Evolutionary conservation across 1,284 basidiomycete species (phyloP), one percentile per base, ranked within the genome.

Genomic region (Bjerkandera adusta): DNA sequence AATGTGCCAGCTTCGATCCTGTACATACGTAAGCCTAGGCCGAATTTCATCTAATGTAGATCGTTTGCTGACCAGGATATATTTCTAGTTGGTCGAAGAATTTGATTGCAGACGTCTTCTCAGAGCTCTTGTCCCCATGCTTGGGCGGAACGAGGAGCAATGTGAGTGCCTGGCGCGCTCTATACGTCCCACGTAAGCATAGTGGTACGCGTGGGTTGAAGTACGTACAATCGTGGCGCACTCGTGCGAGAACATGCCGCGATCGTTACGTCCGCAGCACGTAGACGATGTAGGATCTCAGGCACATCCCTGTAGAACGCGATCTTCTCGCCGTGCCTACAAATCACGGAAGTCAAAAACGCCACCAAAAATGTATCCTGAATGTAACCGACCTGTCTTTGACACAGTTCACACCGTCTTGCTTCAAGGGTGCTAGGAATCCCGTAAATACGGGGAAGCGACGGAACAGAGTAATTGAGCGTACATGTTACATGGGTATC

Each of bases 21-120:
- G 51, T 4, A n/a, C 11, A 11, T 12, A 24, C 44, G n/a, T 37
- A 15, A 36, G 30, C 18, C 43, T 5, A 47, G 30, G 30, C 24
- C 38, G 37, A 30, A 34, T 43, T 32, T 32, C 16, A 20, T 21
- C 21, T 25, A 5, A 5, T 22, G 8, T 6, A 27, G 11, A 39
- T 16, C 20, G 11, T 25, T 20, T 16, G 55, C 55, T 26, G 52
- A 79, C 86, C 85, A 7, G 90, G 89, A 57, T 92, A 94, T 63
- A 95, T 92, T 61, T 94, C 89, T 49, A 84, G 65, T 53, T 89
- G 79, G 58, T 91, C 80, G 60, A 96, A 92, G 55, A 85, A 87
- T 11, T 76, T 68, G 46, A 82, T 74, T 0, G 89, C 86, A 25
- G 68, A 65, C 8, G 73, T 68, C 7, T 72, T 65, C n/a, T 62